A percentile compares a stretch with the other conserved stretches of the same genome.
These are phyloP conservation scores for Aspergillus ellipticus DNA, from an alignment of 495 filamentous ascomycete genomes.

Conservation along the genomic window DNA sequence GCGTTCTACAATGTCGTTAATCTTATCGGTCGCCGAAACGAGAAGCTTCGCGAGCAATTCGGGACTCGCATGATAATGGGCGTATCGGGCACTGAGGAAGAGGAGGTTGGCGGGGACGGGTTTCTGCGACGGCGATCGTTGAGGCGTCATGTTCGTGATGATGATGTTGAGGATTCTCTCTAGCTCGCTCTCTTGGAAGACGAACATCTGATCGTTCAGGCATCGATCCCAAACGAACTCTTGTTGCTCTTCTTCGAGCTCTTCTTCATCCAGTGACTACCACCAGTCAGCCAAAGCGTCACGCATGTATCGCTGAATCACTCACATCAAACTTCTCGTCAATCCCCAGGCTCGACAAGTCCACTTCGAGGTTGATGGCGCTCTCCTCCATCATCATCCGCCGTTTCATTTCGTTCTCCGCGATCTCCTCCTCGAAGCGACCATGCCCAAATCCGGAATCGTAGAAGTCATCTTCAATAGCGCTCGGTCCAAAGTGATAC, in stretches of 20 bases:
- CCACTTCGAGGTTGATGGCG: conserved; percentile 93
- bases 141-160: conserved; percentile 97
- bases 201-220: conserved; percentile 98
- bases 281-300: neutral
- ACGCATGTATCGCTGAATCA: conserved; percentile 19
- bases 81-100: conserved; percentile 92
- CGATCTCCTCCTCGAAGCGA: conserved; percentile 93
- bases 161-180: conserved; percentile 88
- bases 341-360: conserved; percentile 90
- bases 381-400: conserved; percentile 99
- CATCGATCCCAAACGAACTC: conserved; percentile 98
- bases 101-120: conserved; percentile 96
- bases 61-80: conserved; percentile 88
- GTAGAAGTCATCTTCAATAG: conserved; percentile 95
- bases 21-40: conserved; percentile 86
- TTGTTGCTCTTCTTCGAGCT: conserved; percentile 82
- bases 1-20: conserved; percentile 89
- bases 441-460: conserved; percentile 89
- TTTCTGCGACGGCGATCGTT: conserved; percentile 92
- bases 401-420: conserved; percentile 90
- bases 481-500: conserved; percentile 80
- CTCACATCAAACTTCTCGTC: conserved; percentile 92
- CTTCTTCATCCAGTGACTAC: conserved; percentile 66
- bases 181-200: conserved; percentile 93
- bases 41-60: conserved; percentile 80